Evolutionary conservation across 495 filamentous ascomycete genomes (phyloP).

Genomic region (Filosporella fistucella): DNA sequence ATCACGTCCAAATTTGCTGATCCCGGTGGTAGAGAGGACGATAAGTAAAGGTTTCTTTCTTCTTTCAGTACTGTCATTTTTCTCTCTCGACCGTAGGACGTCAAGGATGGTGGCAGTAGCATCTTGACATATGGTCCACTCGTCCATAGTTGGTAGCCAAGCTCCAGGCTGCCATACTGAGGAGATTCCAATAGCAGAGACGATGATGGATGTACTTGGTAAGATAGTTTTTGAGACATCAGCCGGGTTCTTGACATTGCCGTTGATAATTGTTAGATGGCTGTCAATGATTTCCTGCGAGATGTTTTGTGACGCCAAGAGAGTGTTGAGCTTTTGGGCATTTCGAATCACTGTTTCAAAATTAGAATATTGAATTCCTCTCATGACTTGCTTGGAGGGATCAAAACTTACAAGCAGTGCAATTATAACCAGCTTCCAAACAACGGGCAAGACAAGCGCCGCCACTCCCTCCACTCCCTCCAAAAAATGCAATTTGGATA

Average conservation of each 20-base stretch:
- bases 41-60: no score
- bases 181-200: constrained; percentile 6
- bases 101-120: constrained; percentile 2
- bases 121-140: constrained; percentile 9
- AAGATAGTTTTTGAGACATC: constrained; percentile 4
- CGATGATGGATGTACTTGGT: constrained; percentile 1
- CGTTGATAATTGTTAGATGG: constrained; percentile 5
- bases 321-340: constrained; percentile 6
- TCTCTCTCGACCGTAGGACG: not conserved
- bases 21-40: constrained; percentile 3
- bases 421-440: constrained; percentile 6
- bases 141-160: not conserved
- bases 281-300: not conserved
- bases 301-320: constrained; percentile 1
- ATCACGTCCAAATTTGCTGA: constrained; percentile 5
- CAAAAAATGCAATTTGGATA: constrained; percentile 12
- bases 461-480: constrained; percentile 6
- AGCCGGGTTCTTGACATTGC: not conserved
- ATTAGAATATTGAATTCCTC: not conserved
- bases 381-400: not conserved
- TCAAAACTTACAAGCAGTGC: constrained; percentile 5
- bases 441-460: not conserved
- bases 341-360: constrained; percentile 5
- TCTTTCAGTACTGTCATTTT: no score
- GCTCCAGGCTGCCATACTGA: not conserved